Evolutionary conservation across 768 basidiomycete genomes (phyloP).

Genomic region (Leccinum subtestaceum): DNA sequence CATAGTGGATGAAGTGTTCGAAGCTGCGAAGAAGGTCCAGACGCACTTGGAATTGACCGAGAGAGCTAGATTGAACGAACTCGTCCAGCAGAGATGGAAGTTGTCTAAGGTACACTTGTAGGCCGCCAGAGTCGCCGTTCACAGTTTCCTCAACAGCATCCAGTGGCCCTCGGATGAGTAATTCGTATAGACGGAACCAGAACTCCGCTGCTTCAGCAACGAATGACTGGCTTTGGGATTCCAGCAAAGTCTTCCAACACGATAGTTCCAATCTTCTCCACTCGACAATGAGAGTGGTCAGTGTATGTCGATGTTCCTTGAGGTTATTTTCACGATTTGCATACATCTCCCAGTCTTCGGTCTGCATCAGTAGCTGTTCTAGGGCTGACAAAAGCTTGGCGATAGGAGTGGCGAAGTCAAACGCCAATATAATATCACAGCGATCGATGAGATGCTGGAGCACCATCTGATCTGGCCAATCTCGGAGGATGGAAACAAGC

Average conservation of each 20-base stretch:
- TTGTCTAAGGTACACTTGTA: slow-evolving; percentile 55
- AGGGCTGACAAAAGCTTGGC: slow-evolving; percentile 80
- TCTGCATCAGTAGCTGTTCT: slow-evolving; percentile 83
- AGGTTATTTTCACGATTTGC: slow-evolving; percentile 90
- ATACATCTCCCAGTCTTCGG: slow-evolving; percentile 95
- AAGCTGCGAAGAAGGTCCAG: slow-evolving; percentile 71
- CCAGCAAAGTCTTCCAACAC: slow-evolving; percentile 80
- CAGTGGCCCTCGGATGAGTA: slow-evolving; percentile 60
- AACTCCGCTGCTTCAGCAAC: slow-evolving; percentile 56
- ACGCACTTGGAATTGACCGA: slow-evolving; percentile 78
- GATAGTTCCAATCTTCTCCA: slow-evolving; percentile 91
- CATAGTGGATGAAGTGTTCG: slow-evolving; percentile 42
- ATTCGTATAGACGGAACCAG: slow-evolving; percentile 92
- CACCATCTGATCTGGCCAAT: slow-evolving; percentile 99
- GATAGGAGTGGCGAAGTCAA: slow-evolving; percentile 67
- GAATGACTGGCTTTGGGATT: slow-evolving; percentile 57
- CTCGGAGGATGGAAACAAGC: slow-evolving; percentile 55
- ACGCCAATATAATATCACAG: slow-evolving; percentile 60
- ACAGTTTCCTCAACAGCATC: slow-evolving; percentile 43
- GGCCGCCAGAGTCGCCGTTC: slow-evolving; percentile 29
- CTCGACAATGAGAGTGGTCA: slow-evolving; percentile 73
- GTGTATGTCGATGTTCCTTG: slow-evolving; percentile 55
- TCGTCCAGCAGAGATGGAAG: slow-evolving; percentile 78
- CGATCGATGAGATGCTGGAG: slow-evolving; percentile 78
- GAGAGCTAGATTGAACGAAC: slow-evolving; percentile 69